Evolutionary conservation across 495 filamentous ascomycete genomes (phyloP).

Genomic region (Oleoguttula mirabilis): DNA sequence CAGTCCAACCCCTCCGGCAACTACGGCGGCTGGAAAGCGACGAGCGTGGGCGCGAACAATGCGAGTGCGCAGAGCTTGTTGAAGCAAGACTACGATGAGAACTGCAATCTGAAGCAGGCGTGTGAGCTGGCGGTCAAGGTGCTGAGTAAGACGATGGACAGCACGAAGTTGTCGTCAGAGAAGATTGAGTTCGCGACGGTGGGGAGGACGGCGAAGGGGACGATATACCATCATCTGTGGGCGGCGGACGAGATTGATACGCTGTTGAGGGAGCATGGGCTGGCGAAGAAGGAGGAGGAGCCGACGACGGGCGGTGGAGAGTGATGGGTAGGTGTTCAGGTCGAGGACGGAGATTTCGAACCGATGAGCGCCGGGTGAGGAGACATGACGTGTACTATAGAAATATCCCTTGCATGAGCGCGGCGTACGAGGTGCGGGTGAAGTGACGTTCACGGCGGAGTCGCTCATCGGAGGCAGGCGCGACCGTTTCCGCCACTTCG

Average conservation of each 20-base stretch:
- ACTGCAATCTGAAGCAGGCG: slow-evolving; percentile 88
- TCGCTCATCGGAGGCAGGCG: no score
- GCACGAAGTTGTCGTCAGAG: slow-evolving; percentile 93
- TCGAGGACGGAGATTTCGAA: no score
- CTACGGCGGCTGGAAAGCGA: slow-evolving; percentile 98
- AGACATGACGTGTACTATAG: no score
- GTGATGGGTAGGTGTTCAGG: no score
- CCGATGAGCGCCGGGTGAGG: no score
- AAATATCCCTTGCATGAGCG: no score
- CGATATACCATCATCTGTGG: slow-evolving; percentile 97
- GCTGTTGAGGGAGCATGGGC: slow-evolving; percentile 83
- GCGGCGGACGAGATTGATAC: slow-evolving; percentile 91
- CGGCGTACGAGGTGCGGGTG: no score
- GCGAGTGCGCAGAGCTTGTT: slow-evolving; percentile 92
- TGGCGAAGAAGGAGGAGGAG: slow-evolving; percentile 66
- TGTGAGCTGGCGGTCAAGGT: slow-evolving; percentile 98
- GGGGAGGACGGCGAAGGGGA: slow-evolving; percentile 83
- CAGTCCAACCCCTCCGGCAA: slow-evolving; percentile 99
- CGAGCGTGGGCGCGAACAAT: slow-evolving; percentile 94
- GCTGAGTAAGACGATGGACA: slow-evolving; percentile 99
- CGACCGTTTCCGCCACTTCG: no score
- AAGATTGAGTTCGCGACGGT: slow-evolving; percentile 99
- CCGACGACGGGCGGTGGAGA: no score
- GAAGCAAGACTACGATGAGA: slow-evolving; percentile 99
- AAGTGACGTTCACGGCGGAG: no score